Conservation (phyloP, 2,329 filamentous ascomycete genomes). For the Bretziella fagacearum region DNA sequence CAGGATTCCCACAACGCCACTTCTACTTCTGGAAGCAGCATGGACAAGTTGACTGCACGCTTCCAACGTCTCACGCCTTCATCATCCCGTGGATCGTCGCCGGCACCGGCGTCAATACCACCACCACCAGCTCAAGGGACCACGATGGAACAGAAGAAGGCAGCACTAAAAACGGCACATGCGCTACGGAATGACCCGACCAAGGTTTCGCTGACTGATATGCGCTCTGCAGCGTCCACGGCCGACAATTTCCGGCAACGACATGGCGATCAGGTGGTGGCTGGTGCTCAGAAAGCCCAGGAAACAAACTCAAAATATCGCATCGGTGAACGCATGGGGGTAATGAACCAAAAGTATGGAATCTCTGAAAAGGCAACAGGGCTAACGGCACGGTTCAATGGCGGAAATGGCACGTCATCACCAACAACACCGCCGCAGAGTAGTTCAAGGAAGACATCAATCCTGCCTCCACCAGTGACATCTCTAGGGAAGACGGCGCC, state of each 20-base stretch:
- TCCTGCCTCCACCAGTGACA: background rate
- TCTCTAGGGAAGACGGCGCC: background rate
- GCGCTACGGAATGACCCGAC: constrained; percentile 43
- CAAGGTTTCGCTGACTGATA: constrained; percentile 42
- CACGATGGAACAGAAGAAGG: constrained; percentile 47
- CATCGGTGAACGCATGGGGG: constrained; percentile 25
- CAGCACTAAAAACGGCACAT: constrained; percentile 43
- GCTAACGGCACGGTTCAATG: constrained; percentile 10
- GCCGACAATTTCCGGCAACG: constrained; percentile 53
- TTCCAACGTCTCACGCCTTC: constrained; percentile 11
- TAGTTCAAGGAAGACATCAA: background rate
- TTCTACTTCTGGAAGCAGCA: too few relatives aligned
- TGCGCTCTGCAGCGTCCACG: constrained; percentile 39
- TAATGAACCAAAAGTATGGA: constrained; percentile 14
- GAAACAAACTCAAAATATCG: constrained; percentile 45
- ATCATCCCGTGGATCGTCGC: constrained; percentile 4
- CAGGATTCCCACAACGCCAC: constrained; percentile 18
- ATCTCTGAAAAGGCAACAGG: constrained; percentile 9
- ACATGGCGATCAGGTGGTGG: constrained; percentile 49
- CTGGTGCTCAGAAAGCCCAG: constrained; percentile 40
- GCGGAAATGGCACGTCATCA: constrained; percentile 7
- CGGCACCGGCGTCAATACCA: too few relatives aligned
- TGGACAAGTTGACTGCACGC: constrained; percentile 14
- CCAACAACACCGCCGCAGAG: too few relatives aligned
- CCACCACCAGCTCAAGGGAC: constrained; percentile 31